Evolutionary conservation across 2,329 filamentous ascomycete species (phyloP), one percentile per base, ranked within the genome.

Genomic region (Pyricularia grisea): DNA sequence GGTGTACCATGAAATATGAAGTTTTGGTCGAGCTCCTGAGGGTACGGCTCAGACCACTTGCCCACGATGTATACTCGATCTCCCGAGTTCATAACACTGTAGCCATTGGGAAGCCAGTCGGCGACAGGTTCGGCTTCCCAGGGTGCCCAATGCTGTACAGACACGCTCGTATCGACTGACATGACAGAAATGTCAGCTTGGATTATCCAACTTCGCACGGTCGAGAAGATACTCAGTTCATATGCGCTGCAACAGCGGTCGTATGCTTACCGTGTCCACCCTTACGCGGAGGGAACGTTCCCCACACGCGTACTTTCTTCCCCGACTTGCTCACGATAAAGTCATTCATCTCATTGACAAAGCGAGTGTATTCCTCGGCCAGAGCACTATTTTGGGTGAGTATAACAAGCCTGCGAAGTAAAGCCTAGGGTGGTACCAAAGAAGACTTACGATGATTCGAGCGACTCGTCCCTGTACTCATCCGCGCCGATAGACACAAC

Each of bases 401-500:
- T 31, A 25, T 12, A 63, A 30, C 28, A 63, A 4, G 3, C 28
- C 3, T 10, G n/a, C 20, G 5, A 17, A 63, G 11, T 20, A 12
- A 63, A 63, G 25, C 11, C 28, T 28, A 20, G 60, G 60, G 60
- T 17, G 17, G 12, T 1, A 42, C 2, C 27, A 6, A 12, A 27
- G 31, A 2, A 17, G 9, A 68, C 67, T 63, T 63, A 68, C 67
- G 67, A 58, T n/a, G 28, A n/a, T 27, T 30, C 55, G 28, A 68
- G 58, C n/a, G 67, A 33, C 20, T 68, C 58, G 17, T 68, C 71
- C 6, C 31, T 77, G 70, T 87, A 87, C 72, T 87, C 85, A 69
- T 87, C 85, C 0, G 85, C 85, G 0, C 85, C 85, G 14, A 87
- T 83, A 70, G 85, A 83, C 1, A 87, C 83, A 1, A 81, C 82